These are phyloP conservation scores for Clavispora santaluciae DNA, from an alignment of 805 yeast genomes.

Conservation along the genomic window DNA sequence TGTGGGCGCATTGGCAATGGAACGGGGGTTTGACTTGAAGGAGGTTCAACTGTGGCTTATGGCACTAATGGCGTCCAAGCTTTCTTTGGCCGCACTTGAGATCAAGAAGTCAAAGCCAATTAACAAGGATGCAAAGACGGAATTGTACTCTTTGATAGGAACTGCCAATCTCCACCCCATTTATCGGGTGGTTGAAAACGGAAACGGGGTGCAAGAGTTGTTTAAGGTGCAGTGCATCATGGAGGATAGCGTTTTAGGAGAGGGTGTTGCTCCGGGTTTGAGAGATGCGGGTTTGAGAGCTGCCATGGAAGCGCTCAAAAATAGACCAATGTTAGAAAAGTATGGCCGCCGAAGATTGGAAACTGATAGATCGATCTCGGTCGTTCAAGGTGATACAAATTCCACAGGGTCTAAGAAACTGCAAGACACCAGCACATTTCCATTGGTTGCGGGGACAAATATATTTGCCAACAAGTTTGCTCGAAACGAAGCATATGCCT, in stretches of 20 bases:
- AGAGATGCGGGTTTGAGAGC: conserved; percentile 82
- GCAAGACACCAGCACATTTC: conserved; percentile 13
- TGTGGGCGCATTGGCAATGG: conserved; percentile 75
- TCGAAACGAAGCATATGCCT: conserved; percentile 36
- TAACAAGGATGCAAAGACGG: conserved; percentile 68
- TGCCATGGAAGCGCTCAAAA: conserved; percentile 71
- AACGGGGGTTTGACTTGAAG: conserved; percentile 43
- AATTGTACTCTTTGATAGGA: conserved; percentile 75
- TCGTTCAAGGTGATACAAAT: conserved; percentile 4
- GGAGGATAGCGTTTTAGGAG: conserved; percentile 62
- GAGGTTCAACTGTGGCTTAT: conserved; percentile 55
- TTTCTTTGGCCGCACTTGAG: conserved; percentile 27
- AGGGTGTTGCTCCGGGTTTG: conserved; percentile 62
- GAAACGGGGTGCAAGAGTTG: conserved; percentile 45
- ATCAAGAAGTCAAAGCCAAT: conserved; percentile 35
- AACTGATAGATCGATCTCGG: conserved; percentile 17
- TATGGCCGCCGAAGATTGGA: conserved; percentile 49
- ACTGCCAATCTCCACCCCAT: conserved; percentile 60
- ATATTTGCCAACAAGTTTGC: conserved; percentile 29
- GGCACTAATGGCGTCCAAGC: conserved; percentile 45
- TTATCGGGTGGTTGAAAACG: conserved; percentile 46
- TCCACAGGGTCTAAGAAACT: neutral
- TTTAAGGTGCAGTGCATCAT: conserved; percentile 64
- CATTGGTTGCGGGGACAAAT: conserved; percentile 25
- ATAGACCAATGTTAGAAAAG: conserved; percentile 57